phyloP scores from a whole-genome alignment of 805 yeast species.

The Monosporozyma aquatica region DNA sequence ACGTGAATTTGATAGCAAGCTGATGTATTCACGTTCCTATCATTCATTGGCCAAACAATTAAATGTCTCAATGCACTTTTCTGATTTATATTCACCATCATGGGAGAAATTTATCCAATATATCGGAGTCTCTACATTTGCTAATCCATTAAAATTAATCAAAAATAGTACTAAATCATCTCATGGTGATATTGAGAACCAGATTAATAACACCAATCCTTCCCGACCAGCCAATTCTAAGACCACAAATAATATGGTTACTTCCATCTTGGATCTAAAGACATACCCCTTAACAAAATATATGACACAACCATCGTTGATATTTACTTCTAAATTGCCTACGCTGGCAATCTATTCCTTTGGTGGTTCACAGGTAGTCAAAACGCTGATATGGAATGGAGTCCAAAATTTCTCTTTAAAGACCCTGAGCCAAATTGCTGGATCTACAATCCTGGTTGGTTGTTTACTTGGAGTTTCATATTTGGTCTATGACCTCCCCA shows the following conservation, averaged over 20 bases:
- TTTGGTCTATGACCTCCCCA: slow-evolving; percentile 71
- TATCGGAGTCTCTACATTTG: slow-evolving; percentile 29
- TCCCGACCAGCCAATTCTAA: not conserved
- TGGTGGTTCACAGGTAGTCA: slow-evolving; percentile 35
- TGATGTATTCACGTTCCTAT: slow-evolving; percentile 73
- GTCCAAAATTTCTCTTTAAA: slow-evolving; percentile 31
- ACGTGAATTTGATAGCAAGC: slow-evolving; percentile 54
- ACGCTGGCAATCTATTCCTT: slow-evolving; percentile 29
- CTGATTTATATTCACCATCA: slow-evolving; percentile 78
- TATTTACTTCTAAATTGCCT: slow-evolving; percentile 30
- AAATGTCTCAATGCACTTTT: slow-evolving; percentile 47
- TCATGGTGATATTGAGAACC: not conserved
- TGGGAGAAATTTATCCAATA: slow-evolving; percentile 45
- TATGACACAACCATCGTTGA: slow-evolving; percentile 27
- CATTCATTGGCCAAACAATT: slow-evolving; percentile 55
- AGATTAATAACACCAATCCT: not conserved
- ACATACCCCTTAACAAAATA: slow-evolving; percentile 21
- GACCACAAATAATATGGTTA: not conserved
- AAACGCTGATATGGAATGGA: slow-evolving; percentile 31
- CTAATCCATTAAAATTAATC: slow-evolving; percentile 5
- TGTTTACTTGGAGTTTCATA: slow-evolving; percentile 50
- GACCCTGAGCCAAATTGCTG: slow-evolving; percentile 37
- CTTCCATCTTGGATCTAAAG: slow-evolving; percentile 15
- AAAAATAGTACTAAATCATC: too few relatives aligned
- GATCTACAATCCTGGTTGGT: slow-evolving; percentile 45